Conservation (phyloP, 2,329 filamentous ascomycete genomes). For the Phaeophleospora eucalypticola region DNA sequence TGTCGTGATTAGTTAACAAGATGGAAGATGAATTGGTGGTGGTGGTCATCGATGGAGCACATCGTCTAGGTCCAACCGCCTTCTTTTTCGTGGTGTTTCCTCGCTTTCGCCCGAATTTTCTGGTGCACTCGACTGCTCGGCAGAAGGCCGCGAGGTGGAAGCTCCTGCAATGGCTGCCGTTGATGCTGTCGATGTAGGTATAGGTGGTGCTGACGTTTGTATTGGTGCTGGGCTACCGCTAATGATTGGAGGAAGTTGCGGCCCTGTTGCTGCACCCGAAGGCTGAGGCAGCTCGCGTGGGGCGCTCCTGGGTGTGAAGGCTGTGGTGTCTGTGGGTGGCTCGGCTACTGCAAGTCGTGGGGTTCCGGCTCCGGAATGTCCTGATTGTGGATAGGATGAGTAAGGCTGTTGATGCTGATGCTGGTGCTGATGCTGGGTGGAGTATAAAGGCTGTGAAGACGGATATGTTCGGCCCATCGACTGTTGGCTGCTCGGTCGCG, state of each 20-base stretch:
- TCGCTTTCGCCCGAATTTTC: constrained; percentile 21
- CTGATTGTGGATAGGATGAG: constrained; percentile 5
- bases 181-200: not conserved
- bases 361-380: constrained; percentile 6
- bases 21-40: not conserved
- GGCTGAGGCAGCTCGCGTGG: constrained; percentile 12
- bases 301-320: constrained; percentile 20
- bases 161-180: not conserved
- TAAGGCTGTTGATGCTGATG: constrained; percentile 12
- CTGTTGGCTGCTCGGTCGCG: constrained; percentile 15
- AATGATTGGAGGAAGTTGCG: constrained; percentile 27
- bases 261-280: constrained; percentile 5
- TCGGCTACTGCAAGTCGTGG: constrained; percentile 20
- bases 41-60: constrained; percentile 27
- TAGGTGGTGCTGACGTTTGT: constrained; percentile 2
- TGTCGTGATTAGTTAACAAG: not conserved
- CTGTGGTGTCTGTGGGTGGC: constrained; percentile 24
- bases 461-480: constrained; percentile 15
- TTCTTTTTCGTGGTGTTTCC: constrained; percentile 25
- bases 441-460: constrained; percentile 8
- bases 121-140: constrained; percentile 1
- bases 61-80: constrained; percentile 31
- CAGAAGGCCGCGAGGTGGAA: constrained; percentile 1
- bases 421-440: not conserved
- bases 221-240: constrained; percentile 9